Evolutionary conservation across 495 filamentous ascomycete species (phyloP), one percentile per base, ranked within the genome.

Genomic region (Penicillium argentinense): DNA sequence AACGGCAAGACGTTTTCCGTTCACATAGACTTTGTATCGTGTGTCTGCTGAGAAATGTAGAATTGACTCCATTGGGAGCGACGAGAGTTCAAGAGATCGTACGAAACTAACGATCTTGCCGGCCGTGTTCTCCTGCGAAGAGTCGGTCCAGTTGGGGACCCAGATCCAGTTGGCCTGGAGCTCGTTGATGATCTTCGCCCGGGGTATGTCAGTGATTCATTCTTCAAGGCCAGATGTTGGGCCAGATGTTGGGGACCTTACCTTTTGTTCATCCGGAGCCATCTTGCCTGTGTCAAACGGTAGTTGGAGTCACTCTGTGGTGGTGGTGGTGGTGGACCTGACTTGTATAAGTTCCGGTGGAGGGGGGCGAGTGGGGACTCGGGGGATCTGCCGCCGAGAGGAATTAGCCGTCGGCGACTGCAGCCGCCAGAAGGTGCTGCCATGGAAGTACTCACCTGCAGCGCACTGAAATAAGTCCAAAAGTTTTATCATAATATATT

Each of bases 41-140:
- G 68, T 72, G 28, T 72, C 68, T 1, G 68, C 68, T 5, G 68
- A 70, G 39, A 69, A 56, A 51, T 70, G 63, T 13, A 72, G 37
- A 1, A 58, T 5, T 5, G 56, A 38, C 7, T 25, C 19, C 2
- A 8, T 51, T 6, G 61, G 49, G 9, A 12, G 5, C 0, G 47
- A 54, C 0, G 39, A 1, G n/a, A 72, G 49, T 19, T 22, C 37
- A 24, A 72, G 36, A 4, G 42, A 26, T 1, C 59, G 53, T 0
- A 29, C 47, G 51, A 71, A 71, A 3, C 44, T 24, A 37, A 68
- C 67, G 19, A 68, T 49, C 25, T 53, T 50, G 13, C 65, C 67
- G 6, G 54, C 59, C 16, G 63, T 64, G 30, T 67, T 67, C 8
- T 9, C 16, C 9, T 18, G 25, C 2, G 64, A 64, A 21, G 53